Base-by-base conservation (phyloP, 2,329 filamentous ascomycete species). In the Penicillium janthinellum region DNA sequence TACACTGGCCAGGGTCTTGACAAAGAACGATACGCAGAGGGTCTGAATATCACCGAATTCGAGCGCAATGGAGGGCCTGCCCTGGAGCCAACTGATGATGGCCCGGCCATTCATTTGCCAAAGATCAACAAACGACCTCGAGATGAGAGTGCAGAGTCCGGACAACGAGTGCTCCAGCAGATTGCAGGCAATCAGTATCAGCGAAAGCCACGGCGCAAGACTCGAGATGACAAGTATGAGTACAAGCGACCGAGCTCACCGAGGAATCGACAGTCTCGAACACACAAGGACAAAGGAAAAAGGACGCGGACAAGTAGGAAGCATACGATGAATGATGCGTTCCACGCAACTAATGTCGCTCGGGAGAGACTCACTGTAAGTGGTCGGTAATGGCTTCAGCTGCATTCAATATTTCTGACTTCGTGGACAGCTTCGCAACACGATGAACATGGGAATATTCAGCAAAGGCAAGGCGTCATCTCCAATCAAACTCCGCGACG, bases 191-290 rank as follows among this genome's bases (percentile, higher is more conserved):
- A 42, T 37, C 55, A 28, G 14, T 87, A 82, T 57, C 79, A 84
- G 56, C 86, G 80, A 66, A 77, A 77, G 48, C 73, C 80, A 17
- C 81, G 87, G 35, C 77, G 81, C 63, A 89, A 83, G 71, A 88
- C 84, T 15, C 81, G 79, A 53, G 74, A 79, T 25, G 81, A 85
- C 66, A 82, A 80, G 37, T 88, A 89, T 67, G 80, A 86, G 31
- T 77, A 77, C 11, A 78, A 78, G 47, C 56, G 56, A 6, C 57
- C 48, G 2, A 58, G 12, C 1, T 51, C 39, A 28, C 34, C 42
- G 8, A 52, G 14, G 10, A 57, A 58, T 41, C 15, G 48, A 25
- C 38, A 47, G 4, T 54, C 56, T 15, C 42, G 50, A 15, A 38
- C 38, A 37, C 58, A 60, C 25, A 57, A 53, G 39, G 56, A 60